Percentiles rank a stretch among this genome's conserved stretches.
Conservation (phyloP, 2,329 filamentous ascomycete species). For the Alternaria incomplexa region DNA sequence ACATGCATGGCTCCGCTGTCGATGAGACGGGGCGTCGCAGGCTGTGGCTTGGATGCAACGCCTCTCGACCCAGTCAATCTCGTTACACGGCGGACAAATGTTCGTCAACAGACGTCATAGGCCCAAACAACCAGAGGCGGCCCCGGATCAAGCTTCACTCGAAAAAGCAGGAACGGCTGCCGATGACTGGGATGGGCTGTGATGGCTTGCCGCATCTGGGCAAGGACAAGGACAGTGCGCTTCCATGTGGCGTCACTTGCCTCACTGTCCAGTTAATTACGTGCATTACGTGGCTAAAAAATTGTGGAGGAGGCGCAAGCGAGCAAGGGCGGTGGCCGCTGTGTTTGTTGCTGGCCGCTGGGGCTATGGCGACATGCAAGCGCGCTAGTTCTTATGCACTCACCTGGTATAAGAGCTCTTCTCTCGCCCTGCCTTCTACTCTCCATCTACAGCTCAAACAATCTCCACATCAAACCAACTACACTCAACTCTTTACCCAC, state of each 20-base stretch:
- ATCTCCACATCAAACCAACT: slow-evolving; percentile 18
- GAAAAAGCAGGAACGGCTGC: background rate
- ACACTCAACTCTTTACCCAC: slow-evolving; percentile 2
- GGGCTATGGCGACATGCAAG: slow-evolving; percentile 8
- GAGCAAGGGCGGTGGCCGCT: slow-evolving; percentile 12
- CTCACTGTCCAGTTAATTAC: slow-evolving; percentile 26
- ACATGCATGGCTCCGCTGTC: background rate
- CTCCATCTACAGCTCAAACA: slow-evolving; percentile 14
- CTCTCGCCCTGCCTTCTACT: slow-evolving; percentile 14
- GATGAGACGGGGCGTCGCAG: background rate
- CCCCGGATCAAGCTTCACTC: background rate
- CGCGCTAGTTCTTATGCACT: slow-evolving; percentile 17
- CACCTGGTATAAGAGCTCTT: slow-evolving; percentile 23
- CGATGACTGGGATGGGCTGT: background rate
- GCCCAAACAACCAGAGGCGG: background rate
- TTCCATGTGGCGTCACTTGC: slow-evolving; percentile 30
- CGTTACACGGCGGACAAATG: background rate
- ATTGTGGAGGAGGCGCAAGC: slow-evolving; percentile 32
- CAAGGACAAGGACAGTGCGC: slow-evolving; percentile 10
- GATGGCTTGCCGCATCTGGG: slow-evolving; percentile 19
- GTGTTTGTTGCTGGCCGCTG: slow-evolving; percentile 29
- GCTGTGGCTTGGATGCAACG: background rate
- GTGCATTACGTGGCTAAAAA: slow-evolving; percentile 26
- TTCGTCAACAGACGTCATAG: slow-evolving; percentile 3
- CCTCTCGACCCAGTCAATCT: background rate